phyloP scores from a whole-genome alignment of 768 basidiomycete genomes.

The Rubroboletus pulcherrimus region DNA sequence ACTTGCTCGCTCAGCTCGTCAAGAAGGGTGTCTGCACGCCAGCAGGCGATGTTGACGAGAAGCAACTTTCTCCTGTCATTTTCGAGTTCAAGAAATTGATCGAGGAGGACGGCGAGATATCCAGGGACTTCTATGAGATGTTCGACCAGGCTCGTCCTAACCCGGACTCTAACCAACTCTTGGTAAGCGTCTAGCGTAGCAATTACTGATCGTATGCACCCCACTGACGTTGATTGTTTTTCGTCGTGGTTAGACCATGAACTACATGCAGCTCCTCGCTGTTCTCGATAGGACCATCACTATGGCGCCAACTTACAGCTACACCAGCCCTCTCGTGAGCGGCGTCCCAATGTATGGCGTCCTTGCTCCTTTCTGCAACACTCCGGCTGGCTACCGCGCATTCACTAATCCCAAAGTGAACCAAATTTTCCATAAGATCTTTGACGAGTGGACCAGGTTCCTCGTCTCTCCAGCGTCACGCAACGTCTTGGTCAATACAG shows the following conservation, averaged over 20 bases:
- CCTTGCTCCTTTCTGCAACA: slow-evolving; percentile 23
- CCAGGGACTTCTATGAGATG: slow-evolving; percentile 25
- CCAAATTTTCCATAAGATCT: slow-evolving; percentile 9
- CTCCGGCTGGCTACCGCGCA: slow-evolving; percentile 18
- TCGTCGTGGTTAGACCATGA: neutral
- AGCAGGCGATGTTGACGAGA: slow-evolving; percentile 4
- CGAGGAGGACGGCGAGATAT: slow-evolving; percentile 18
- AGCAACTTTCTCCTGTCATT: slow-evolving; percentile 10
- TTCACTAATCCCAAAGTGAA: slow-evolving; percentile 42
- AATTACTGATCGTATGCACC: neutral
- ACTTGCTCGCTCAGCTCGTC: slow-evolving; percentile 28
- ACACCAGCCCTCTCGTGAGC: slow-evolving; percentile 12
- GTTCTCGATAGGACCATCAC: slow-evolving; percentile 16
- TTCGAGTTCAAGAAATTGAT: slow-evolving; percentile 25
- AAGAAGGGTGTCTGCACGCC: slow-evolving; percentile 6
- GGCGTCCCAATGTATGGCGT: slow-evolving; percentile 19
- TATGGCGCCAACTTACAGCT: slow-evolving; percentile 14
- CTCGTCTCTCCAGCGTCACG: slow-evolving; percentile 43
- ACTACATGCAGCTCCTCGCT: slow-evolving; percentile 5
- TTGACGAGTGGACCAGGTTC: slow-evolving; percentile 44
- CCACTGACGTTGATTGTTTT: neutral
- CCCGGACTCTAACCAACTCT: neutral
- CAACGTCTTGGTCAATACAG: slow-evolving; percentile 35
- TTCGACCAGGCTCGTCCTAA: slow-evolving; percentile 13
- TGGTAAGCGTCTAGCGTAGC: slow-evolving; percentile 1